Evolutionary conservation across 163 green algal species (phyloP), one percentile per base, ranked within the genome.

Genomic region (Scenedesmus sp.): DNA sequence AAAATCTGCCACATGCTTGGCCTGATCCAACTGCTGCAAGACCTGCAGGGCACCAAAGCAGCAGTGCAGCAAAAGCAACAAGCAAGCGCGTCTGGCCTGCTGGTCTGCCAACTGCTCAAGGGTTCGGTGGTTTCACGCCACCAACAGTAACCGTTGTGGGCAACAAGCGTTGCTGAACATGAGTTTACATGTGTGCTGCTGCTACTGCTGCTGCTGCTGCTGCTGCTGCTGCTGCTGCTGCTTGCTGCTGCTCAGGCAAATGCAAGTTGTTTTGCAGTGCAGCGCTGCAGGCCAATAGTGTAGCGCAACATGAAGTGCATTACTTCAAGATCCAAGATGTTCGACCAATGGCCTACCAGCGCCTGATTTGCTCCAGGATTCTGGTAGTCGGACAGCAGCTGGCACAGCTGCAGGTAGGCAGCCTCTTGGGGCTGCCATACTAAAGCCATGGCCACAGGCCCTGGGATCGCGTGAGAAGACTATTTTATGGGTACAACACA

Each of bases 1-100:
- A 93, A 99, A 99, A 90, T 99, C 98, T 2, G 98, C 96, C 61
- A 96, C 96, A 18, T 90, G 83, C 44, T 90, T 95, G 86, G 94
- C 98, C 51, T 95, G 89, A 53, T 99, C 93, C 26, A 99, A 94
- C 83, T 98, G 95, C 12, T 96, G 87, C 43, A 98, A 94, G 26
- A 99, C 96, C 96, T 98, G 95, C 85, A 59, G 40, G 85, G 43
- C 42, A 59, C n/a, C 42, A 1, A 84, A 9, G 51, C 56, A n/a
- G 37, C 30, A 24, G 18, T 56, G 81, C 12, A 42, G 65, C n/a
- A n/a, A n/a, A n/a, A n/a, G n/a, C 4, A 76, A 76, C 65, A 72
- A 24, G 10, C 59, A 72, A 33, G 24, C 22, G 4, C 9, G 86
- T 33, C n/a, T 22, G 30, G 35, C 30, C 33, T 51, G 56, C 56